Conservation (phyloP, 1,139 yeast genomes). For the Kazachstania sp. region DNA sequence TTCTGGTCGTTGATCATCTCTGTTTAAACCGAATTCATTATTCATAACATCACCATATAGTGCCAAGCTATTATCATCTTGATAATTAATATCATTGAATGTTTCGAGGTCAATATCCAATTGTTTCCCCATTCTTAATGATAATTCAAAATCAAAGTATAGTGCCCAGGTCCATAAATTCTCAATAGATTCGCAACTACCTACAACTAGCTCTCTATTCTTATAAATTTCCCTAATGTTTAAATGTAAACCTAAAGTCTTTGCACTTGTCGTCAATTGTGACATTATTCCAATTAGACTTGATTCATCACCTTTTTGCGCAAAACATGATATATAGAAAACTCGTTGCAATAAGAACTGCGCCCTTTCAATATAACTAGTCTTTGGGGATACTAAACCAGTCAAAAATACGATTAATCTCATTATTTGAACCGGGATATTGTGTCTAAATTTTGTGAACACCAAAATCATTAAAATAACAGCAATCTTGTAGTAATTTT, state of each 20-base stretch:
- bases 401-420: slow-evolving; percentile 14
- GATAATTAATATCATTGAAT: slow-evolving; percentile 12
- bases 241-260: slow-evolving; percentile 28
- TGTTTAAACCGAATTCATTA: slow-evolving; percentile 1
- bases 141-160: slow-evolving; percentile 23
- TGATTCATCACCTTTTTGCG: slow-evolving; percentile 27
- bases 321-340: slow-evolving; percentile 15
- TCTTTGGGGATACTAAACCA: slow-evolving; percentile 19
- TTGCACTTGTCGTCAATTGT: slow-evolving; percentile 21
- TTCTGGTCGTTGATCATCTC: background rate
- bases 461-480: slow-evolving; percentile 20
- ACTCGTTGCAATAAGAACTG: slow-evolving; percentile 24
- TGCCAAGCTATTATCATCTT: slow-evolving; percentile 1
- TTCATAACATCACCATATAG: background rate
- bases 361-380: slow-evolving; percentile 21
- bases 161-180: slow-evolving; percentile 27
- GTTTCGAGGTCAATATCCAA: slow-evolving; percentile 15
- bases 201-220: slow-evolving; percentile 15
- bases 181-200: slow-evolving; percentile 18
- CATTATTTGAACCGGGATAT: slow-evolving; percentile 14
- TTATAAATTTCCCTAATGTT: slow-evolving; percentile 22
- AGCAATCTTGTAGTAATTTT: slow-evolving; percentile 22
- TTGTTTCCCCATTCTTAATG: slow-evolving; percentile 28
- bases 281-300: slow-evolving; percentile 17
- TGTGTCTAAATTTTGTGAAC: slow-evolving; percentile 12